A percentile compares a stretch with the other conserved stretches of the same genome.
Evolutionary conservation across 371 early-diverging fungal species (phyloP).

Genomic region (Mucor saturninus): DNA sequence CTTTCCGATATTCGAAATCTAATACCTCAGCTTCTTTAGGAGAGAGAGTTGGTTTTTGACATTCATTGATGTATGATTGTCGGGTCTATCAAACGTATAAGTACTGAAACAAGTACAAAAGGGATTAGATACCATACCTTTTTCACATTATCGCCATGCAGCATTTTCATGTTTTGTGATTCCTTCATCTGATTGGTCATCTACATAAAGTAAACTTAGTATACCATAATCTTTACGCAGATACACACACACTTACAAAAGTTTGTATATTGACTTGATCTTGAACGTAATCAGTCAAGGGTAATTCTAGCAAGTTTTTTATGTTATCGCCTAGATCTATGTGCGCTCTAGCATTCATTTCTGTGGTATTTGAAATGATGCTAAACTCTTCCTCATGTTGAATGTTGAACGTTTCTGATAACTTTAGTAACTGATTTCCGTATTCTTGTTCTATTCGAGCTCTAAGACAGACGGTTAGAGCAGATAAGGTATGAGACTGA

Average conservation of each 20-base stretch:
- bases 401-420: conserved; percentile 9
- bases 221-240: background rate
- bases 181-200: conserved; percentile 20
- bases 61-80: conserved; percentile 11
- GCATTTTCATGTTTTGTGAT: conserved; percentile 3
- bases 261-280: conserved; percentile 9
- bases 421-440: conserved; percentile 14
- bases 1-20: conserved; percentile 13
- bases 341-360: conserved; percentile 25
- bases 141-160: conserved; percentile 5
- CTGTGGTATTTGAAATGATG: conserved; percentile 10
- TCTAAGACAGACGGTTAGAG: conserved; percentile 1
- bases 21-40: conserved; percentile 1
- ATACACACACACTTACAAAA: conserved; percentile 6
- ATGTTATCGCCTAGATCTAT: conserved; percentile 23
- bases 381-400: conserved; percentile 11
- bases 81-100: conserved; percentile 5
- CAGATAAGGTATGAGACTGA: background rate
- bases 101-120: background rate
- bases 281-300: conserved; percentile 1
- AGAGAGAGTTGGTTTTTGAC: conserved; percentile 4
- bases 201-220: conserved; percentile 1
- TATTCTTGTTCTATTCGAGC: conserved; percentile 19
- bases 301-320: conserved; percentile 11
- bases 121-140: background rate